Evolutionary conservation across 495 filamentous ascomycete species (phyloP).

Genomic region (Talaromyces thailandensis): DNA sequence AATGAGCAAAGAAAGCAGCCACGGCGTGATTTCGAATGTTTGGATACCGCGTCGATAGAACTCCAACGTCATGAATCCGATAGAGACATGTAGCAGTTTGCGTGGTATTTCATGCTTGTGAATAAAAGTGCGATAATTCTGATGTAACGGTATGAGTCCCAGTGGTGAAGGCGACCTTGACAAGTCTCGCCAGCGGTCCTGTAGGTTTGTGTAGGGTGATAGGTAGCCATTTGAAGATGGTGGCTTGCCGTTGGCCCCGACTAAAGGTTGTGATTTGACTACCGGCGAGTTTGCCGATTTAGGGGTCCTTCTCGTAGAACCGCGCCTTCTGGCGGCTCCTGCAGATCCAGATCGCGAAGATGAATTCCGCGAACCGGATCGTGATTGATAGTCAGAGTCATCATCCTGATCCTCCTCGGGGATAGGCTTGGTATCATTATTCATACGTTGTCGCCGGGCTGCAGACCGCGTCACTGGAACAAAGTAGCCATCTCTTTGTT

Average conservation of each 20-base stretch:
- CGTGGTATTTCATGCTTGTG: constrained; percentile 42
- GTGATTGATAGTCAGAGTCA: constrained; percentile 29
- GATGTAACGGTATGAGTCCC: constrained; percentile 90
- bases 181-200: constrained; percentile 67
- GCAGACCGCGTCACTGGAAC: constrained; percentile 59
- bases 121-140: constrained; percentile 39
- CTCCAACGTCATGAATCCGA: constrained; percentile 83
- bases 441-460: constrained; percentile 39
- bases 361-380: constrained; percentile 19
- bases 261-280: constrained; percentile 19
- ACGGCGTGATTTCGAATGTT: constrained; percentile 65
- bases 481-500: constrained; percentile 43
- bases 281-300: constrained; percentile 15
- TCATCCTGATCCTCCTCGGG: constrained; percentile 33
- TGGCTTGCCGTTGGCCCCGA: constrained; percentile 26
- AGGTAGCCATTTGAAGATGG: constrained; percentile 56
- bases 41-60: constrained; percentile 74
- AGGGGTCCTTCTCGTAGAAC: constrained; percentile 36
- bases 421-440: constrained; percentile 28
- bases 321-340: constrained; percentile 29
- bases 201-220: constrained; percentile 48
- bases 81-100: constrained; percentile 65
- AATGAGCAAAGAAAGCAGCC: constrained; percentile 72
- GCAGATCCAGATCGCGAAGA: constrained; percentile 7
- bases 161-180: constrained; percentile 85